These are phyloP conservation scores for Peniophora sp. DNA, from an alignment of 1,284 basidiomycete genomes.

Conservation along the genomic window DNA sequence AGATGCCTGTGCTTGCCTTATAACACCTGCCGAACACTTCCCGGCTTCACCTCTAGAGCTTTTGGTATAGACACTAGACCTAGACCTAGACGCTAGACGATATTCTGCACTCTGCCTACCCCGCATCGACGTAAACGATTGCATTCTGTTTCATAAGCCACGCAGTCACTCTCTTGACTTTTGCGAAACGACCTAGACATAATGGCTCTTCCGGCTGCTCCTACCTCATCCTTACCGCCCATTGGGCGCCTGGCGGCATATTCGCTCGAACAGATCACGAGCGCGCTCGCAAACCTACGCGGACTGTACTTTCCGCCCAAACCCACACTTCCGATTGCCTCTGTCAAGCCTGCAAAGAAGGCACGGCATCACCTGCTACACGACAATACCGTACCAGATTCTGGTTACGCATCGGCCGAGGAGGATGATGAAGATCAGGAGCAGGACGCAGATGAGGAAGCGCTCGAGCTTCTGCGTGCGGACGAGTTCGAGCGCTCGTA, in stretches of 20 bases:
- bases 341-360: constrained; percentile 7
- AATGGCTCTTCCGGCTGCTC: constrained; percentile 16
- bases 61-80: background rate
- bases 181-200: background rate
- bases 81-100: background rate
- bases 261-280: constrained; percentile 19
- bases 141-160: background rate
- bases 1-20: too few relatives aligned
- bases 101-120: background rate
- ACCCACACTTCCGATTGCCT: constrained; percentile 1
- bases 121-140: background rate
- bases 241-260: constrained; percentile 30
- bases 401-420: constrained; percentile 58
- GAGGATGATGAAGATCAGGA: constrained; percentile 33
- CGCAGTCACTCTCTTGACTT: too few relatives aligned
- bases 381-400: constrained; percentile 40
- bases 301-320: constrained; percentile 32
- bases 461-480: constrained; percentile 32
- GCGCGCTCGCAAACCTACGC: constrained; percentile 32
- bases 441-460: constrained; percentile 23
- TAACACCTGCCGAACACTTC: too few relatives aligned
- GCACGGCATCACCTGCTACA: constrained; percentile 24
- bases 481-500: constrained; percentile 48
- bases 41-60: too few relatives aligned
- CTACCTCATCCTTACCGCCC: constrained; percentile 38